phyloP scores from a whole-genome alignment of 2,329 filamentous ascomycete species.

The Chaetomium globosum region DNA sequence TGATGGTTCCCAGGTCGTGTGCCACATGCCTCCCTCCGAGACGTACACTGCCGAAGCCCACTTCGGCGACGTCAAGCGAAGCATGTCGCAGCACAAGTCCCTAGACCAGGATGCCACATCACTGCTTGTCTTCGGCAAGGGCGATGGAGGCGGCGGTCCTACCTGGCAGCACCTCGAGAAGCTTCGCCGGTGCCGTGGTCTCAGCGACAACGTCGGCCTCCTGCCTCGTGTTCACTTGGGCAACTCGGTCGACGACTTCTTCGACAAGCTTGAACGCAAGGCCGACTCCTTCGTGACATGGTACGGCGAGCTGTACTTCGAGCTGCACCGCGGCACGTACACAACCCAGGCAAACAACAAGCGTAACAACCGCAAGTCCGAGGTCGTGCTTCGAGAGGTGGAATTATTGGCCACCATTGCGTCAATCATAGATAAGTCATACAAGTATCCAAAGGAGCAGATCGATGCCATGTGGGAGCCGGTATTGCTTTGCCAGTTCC shows the following conservation, averaged over 20 bases:
- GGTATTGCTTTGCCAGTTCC: slow-evolving; percentile 91
- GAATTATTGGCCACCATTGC: slow-evolving; percentile 87
- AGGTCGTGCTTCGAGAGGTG: slow-evolving; percentile 82
- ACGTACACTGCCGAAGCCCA: slow-evolving; percentile 94
- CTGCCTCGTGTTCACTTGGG: slow-evolving; percentile 89
- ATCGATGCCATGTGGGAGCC: slow-evolving; percentile 96
- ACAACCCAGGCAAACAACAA: slow-evolving; percentile 98
- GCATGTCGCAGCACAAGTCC: slow-evolving; percentile 89
- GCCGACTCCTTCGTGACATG: slow-evolving; percentile 81
- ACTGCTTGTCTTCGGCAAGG: slow-evolving; percentile 91
- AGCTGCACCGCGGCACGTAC: slow-evolving; percentile 94
- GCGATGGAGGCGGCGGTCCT: slow-evolving; percentile 92
- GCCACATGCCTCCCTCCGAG: slow-evolving; percentile 94
- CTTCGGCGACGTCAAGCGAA: slow-evolving; percentile 90
- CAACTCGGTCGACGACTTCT: slow-evolving; percentile 90
- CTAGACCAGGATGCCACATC: slow-evolving; percentile 91
- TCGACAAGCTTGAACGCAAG: slow-evolving; percentile 80
- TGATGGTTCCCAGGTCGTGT: slow-evolving; percentile 94
- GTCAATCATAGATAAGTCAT: slow-evolving; percentile 69
- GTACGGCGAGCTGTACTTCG: slow-evolving; percentile 98
- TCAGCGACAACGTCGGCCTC: slow-evolving; percentile 82
- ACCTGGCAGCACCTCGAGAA: slow-evolving; percentile 95
- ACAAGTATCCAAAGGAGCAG: slow-evolving; percentile 91
- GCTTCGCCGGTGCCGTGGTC: slow-evolving; percentile 84
- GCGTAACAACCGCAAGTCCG: slow-evolving; percentile 83